phyloP scores from a whole-genome alignment of 139 green algal genomes.

The Volvox africanus region DNA sequence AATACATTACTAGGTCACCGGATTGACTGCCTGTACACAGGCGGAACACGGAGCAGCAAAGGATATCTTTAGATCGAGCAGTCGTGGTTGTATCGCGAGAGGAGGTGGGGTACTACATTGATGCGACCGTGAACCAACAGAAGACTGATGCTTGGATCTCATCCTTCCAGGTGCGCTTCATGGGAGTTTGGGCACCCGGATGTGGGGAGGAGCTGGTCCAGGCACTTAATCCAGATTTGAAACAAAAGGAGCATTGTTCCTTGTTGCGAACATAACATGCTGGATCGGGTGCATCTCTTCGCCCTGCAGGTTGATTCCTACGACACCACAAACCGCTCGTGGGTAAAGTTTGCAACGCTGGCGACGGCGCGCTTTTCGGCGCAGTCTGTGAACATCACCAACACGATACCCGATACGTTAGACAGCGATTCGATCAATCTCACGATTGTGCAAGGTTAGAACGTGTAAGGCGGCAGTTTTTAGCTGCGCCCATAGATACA shows the following conservation, averaged over 20 bases:
- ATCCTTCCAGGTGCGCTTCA: conserved; percentile 2
- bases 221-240: no score
- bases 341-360: conserved; percentile 10
- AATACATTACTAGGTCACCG: no score
- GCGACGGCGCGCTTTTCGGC: neutral
- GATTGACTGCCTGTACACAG: neutral
- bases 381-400: conserved; percentile 34
- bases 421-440: neutral
- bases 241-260: no score
- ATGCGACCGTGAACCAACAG: neutral
- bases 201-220: no score
- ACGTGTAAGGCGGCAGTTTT: neutral
- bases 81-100: neutral
- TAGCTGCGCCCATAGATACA: no score
- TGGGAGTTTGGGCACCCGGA: no score
- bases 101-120: conserved; percentile 23
- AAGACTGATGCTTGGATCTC: conserved; percentile 3
- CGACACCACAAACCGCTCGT: conserved; percentile 7
- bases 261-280: no score
- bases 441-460: neutral
- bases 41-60: neutral
- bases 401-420: conserved; percentile 1
- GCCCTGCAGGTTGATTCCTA: conserved; percentile 10
- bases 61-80: neutral
- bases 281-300: neutral